Evolutionary conservation across 2,329 filamentous ascomycete genomes (phyloP).

Genomic region (Alternaria angustiovoidea): DNA sequence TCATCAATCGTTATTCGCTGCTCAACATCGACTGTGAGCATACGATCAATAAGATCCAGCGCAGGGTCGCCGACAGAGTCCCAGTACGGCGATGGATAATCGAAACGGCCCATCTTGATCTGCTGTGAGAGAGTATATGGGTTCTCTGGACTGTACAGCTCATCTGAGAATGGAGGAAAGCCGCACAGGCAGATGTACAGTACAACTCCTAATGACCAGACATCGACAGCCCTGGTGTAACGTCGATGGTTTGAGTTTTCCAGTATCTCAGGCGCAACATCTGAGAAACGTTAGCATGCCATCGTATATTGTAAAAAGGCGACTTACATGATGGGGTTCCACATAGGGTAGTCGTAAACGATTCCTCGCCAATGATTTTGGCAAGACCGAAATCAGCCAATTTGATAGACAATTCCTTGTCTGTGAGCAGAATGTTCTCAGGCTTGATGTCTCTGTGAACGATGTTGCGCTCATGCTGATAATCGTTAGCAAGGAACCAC

Average conservation of each 20-base stretch:
- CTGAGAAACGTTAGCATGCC: constrained; percentile 48
- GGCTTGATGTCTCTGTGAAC: constrained; percentile 98
- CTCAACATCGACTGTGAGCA: constrained; percentile 88
- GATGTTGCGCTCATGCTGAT: constrained; percentile 92
- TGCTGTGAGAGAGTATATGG: constrained; percentile 89
- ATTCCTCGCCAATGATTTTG: constrained; percentile 98
- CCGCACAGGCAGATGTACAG: constrained; percentile 97
- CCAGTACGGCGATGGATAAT: constrained; percentile 98
- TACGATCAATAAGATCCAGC: constrained; percentile 90
- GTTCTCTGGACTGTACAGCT: constrained; percentile 80
- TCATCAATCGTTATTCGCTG: constrained; percentile 88
- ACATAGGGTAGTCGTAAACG: constrained; percentile 93
- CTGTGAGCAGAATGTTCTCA: constrained; percentile 90
- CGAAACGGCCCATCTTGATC: constrained; percentile 86
- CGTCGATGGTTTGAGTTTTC: constrained; percentile 81
- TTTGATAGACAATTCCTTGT: constrained; percentile 87
- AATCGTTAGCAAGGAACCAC: constrained; percentile 34
- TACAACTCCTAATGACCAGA: constrained; percentile 98
- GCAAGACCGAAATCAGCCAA: constrained; percentile 95
- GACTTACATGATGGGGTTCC: constrained; percentile 84
- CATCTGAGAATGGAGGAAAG: constrained; percentile 96
- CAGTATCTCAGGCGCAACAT: constrained; percentile 95
- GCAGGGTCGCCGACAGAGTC: constrained; percentile 86
- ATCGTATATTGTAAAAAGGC: background rate
- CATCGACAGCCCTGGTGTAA: constrained; percentile 93